Base-by-base conservation (phyloP, 23 red algal species). In the Chondrus crispus region DNA sequence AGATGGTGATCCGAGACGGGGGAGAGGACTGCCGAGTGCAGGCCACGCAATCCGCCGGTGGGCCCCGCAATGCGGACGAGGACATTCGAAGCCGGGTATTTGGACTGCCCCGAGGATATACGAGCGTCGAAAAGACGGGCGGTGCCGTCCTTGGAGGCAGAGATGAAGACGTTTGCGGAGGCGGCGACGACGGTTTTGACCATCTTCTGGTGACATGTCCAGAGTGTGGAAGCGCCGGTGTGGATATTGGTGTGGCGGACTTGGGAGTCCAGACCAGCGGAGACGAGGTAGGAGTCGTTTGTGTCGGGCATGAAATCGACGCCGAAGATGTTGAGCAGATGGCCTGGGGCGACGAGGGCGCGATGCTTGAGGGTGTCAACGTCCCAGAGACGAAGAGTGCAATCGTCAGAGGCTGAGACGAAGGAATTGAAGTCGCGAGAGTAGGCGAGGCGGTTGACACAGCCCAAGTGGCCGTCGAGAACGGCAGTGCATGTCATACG, bases 341-440 rank as follows among this genome's bases (percentile, higher is more conserved):
- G 91, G 11, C 72, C 81, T 9, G 88, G 74, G 37, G 57, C 60
- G 35, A 82, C 20, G 16, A 70, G 22, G 46, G 33, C 74, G 18
- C 40, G 54, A 3, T 4, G 42, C 16, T 62, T 73, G 45, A 39
- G 24, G 55, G 70, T 39, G 45, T 47, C 40, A 20, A 89, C 46
- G 43, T 77, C 71, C 93, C 93, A 95, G 63, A 95, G 48, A 18
- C 85, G 51, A n/a, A 95, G 52, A 40, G 78, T 76, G 46, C 81
- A 90, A 75, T 96, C 94, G 68, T 96, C 94, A 33, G 94, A 96
- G n/a, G 45, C 87, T 28, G 94, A 96, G n/a, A 83, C 54, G 35
- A 96, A 46, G 55, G 82, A 32, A 20, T 32, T 46, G 10, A 54
- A 86, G 8, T 85, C 81, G 30, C 85, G 87, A 35, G 58, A 74